phyloP scores from a whole-genome alignment of 768 basidiomycete genomes.

The Boletus tylopilopsis region DNA sequence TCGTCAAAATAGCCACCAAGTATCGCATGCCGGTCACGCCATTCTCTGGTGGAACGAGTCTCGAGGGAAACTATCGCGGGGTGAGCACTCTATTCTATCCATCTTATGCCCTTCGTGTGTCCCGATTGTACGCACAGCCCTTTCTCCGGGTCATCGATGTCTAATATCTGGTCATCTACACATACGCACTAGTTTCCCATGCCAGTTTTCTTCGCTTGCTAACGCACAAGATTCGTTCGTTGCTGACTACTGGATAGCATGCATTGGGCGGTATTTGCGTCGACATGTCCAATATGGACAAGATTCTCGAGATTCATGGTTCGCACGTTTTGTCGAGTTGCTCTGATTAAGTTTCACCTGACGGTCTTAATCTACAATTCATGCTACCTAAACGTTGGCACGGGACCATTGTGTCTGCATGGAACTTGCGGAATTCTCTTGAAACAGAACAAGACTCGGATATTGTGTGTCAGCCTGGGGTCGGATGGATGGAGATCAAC shows the following conservation, averaged over 20 bases:
- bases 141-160: too few species aligned
- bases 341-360: neutral
- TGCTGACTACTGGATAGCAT: constrained; percentile 14
- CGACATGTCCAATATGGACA: constrained; percentile 76
- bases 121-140: too few species aligned
- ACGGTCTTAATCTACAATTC: neutral
- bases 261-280: constrained; percentile 67
- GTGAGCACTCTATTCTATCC: constrained; percentile 36
- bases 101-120: too few species aligned
- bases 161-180: too few species aligned
- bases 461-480: constrained; percentile 70
- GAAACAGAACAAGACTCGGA: constrained; percentile 62
- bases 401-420: neutral
- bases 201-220: neutral
- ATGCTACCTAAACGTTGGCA: neutral
- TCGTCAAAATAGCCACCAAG: constrained; percentile 72
- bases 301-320: constrained; percentile 74
- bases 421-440: neutral
- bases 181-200: neutral
- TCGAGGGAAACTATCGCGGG: constrained; percentile 74
- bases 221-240: neutral
- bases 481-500: constrained; percentile 70
- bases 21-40: constrained; percentile 75
- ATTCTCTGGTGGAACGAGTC: constrained; percentile 76
- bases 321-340: constrained; percentile 8